Base-by-base conservation (phyloP, 2,329 filamentous ascomycete species). In the Fusarium graminum region DNA sequence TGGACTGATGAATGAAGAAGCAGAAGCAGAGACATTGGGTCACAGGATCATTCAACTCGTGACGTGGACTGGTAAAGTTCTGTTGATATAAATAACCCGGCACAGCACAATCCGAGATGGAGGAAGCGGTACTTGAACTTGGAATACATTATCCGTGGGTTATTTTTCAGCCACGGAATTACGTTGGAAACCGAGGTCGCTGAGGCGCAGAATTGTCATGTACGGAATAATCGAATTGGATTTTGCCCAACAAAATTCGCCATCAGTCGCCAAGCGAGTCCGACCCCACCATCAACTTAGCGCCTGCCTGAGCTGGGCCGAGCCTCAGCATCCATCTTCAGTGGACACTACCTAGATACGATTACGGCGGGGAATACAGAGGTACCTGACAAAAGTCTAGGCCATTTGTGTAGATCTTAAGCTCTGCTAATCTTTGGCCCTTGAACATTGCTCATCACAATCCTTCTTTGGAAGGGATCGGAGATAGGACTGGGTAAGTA, bases 11-110 rank as follows among this genome's bases (percentile, higher is more conserved):
- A 65, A 65, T 64, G 47, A 55, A 28, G 43, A 63, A 50, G 40
- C 41, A 58, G 65, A 45, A 58, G 59, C 61, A 63, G 61, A 60
- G 59, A 63, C 59, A 63, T 43, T 45, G 22, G 40, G 17, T 26
- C 52, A 38, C 39, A 39, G 32, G 34, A 30, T 39, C 29, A 22
- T 42, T 26, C 26, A 36, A 62, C 63, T 59, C 54, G 63, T 67
- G 58, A 67, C 42, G 63, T 63, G 67, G 58, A 66, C 52, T 29
- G 41, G 14, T 29, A 25, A 39, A 30, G 34, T 28, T 16, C 16
- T 53, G 14, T n/a, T n/a, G 39, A 25, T 66, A 67, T 67, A 66
- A 66, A 67, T 66, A 53, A 59, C 34, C 32, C 39, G 46, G 30
- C 30, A 46, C 29, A 59, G 38, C 39, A 52, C 43, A 44, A 32